These are phyloP conservation scores for Basipetospora chlamydospora DNA, from an alignment of 2,329 filamentous ascomycete species.

Conservation along the genomic window DNA sequence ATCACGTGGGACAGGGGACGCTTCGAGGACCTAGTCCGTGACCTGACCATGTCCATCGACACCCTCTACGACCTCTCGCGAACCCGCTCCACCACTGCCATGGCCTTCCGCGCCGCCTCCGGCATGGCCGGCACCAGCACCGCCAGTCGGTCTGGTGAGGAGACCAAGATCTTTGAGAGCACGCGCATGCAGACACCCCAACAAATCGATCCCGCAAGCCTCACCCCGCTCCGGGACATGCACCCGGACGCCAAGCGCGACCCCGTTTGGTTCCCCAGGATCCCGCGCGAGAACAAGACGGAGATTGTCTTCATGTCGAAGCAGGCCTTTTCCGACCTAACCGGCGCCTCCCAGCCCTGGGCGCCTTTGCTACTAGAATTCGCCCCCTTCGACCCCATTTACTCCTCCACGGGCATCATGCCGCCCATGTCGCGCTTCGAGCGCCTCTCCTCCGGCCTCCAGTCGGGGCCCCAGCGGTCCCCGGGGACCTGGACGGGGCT, in stretches of 20 bases:
- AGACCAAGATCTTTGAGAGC: slow-evolving; percentile 39
- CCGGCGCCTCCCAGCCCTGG: background rate
- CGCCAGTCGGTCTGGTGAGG: slow-evolving; percentile 24
- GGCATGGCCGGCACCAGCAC: slow-evolving; percentile 17
- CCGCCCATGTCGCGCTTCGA: slow-evolving; percentile 52
- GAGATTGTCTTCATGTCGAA: slow-evolving; percentile 26
- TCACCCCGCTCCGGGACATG: slow-evolving; percentile 32
- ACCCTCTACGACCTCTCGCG: slow-evolving; percentile 64
- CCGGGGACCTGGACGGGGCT: slow-evolving; percentile 46
- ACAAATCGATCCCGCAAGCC: slow-evolving; percentile 38
- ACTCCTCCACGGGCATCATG: slow-evolving; percentile 46
- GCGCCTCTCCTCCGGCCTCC: slow-evolving; percentile 44
- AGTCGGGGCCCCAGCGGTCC: slow-evolving; percentile 34
- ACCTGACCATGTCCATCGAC: slow-evolving; percentile 65
- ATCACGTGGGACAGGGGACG: slow-evolving; percentile 55
- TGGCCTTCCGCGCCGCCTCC: slow-evolving; percentile 7
- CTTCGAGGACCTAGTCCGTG: slow-evolving; percentile 60
- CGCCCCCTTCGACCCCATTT: slow-evolving; percentile 48
- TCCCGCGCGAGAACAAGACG: slow-evolving; percentile 2
- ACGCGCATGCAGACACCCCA: slow-evolving; percentile 47
- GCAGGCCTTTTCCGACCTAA: slow-evolving; percentile 18
- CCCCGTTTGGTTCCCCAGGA: background rate
- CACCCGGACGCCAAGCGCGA: slow-evolving; percentile 14
- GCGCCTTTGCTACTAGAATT: slow-evolving; percentile 55
- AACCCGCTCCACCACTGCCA: slow-evolving; percentile 38